These are phyloP conservation scores for Quercus variabilis DNA, from an alignment of 306 rosid genomes.

Conservation along the genomic window DNA sequence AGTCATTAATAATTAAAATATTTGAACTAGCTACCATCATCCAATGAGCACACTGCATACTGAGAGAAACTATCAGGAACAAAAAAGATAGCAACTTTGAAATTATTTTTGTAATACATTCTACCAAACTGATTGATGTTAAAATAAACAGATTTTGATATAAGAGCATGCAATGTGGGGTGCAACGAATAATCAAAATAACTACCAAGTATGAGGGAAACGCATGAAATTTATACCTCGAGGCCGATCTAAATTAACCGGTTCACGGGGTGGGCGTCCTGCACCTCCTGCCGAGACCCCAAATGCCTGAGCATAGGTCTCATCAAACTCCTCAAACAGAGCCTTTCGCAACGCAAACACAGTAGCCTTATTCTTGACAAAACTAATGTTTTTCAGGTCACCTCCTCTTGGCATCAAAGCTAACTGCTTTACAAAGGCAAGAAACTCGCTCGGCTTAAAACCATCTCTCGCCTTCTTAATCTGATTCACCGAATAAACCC, in stretches of 20 bases:
- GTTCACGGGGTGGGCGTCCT: slow-evolving; percentile 42
- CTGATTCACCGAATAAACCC: slow-evolving; percentile 64
- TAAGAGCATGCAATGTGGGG: not conserved
- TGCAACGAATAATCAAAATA: not conserved
- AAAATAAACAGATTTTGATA: not conserved
- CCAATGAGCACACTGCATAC: not conserved
- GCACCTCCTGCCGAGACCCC: slow-evolving; percentile 55
- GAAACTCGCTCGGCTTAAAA: slow-evolving; percentile 53
- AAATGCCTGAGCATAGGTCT: slow-evolving; percentile 95
- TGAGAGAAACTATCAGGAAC: not conserved
- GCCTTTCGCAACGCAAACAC: slow-evolving; percentile 56
- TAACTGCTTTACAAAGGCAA: slow-evolving; percentile 68
- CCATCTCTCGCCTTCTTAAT: slow-evolving; percentile 56
- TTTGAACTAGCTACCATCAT: not conserved
- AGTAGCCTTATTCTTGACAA: slow-evolving; percentile 58
- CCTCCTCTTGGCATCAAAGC: slow-evolving; percentile 54
- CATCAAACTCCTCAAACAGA: slow-evolving; percentile 85
- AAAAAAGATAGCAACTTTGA: not conserved
- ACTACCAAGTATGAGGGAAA: slow-evolving; percentile 8
- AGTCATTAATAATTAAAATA: no score
- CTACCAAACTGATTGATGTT: not conserved
- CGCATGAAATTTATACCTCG: slow-evolving; percentile 56
- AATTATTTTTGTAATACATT: not conserved
- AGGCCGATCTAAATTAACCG: slow-evolving; percentile 36
- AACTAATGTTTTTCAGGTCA: slow-evolving; percentile 46